Conservation (phyloP, 371 early-diverging fungal genomes). For the Mortierella sp. region DNA sequence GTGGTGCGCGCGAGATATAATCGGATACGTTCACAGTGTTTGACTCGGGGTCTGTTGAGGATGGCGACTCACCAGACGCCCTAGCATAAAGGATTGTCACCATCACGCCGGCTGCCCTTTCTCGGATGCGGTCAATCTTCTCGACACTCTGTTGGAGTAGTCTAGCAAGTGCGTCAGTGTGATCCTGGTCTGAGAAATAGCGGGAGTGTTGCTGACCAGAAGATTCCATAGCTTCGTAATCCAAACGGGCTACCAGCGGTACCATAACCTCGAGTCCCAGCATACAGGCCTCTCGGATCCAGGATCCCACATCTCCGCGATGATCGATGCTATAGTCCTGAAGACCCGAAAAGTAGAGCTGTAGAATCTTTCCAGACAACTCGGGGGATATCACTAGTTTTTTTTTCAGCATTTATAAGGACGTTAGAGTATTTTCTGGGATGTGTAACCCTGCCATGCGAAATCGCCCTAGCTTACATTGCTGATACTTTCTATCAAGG, state of each 20-base stretch:
- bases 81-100: constrained; percentile 54
- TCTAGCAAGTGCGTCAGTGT: constrained; percentile 59
- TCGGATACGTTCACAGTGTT: constrained; percentile 1
- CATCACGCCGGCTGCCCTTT: constrained; percentile 73
- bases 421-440: background rate
- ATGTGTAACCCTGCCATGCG: background rate
- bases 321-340: constrained; percentile 90
- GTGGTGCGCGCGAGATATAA: constrained; percentile 22
- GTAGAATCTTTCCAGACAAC: constrained; percentile 60
- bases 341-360: constrained; percentile 68
- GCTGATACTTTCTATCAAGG: constrained; percentile 57
- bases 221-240: constrained; percentile 14
- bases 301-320: constrained; percentile 97
- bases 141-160: constrained; percentile 83
- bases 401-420: no score
- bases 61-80: background rate
- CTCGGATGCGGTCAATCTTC: constrained; percentile 85
- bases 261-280: constrained; percentile 65
- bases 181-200: constrained; percentile 48
- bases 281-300: constrained; percentile 87
- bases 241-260: constrained; percentile 60
- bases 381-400: constrained; percentile 57
- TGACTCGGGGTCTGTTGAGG: constrained; percentile 7
- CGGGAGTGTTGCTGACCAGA: constrained; percentile 26
- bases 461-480: constrained; percentile 52